Conservation (phyloP, 129 eudicot genomes). For the Tagetes erecta region DNA sequence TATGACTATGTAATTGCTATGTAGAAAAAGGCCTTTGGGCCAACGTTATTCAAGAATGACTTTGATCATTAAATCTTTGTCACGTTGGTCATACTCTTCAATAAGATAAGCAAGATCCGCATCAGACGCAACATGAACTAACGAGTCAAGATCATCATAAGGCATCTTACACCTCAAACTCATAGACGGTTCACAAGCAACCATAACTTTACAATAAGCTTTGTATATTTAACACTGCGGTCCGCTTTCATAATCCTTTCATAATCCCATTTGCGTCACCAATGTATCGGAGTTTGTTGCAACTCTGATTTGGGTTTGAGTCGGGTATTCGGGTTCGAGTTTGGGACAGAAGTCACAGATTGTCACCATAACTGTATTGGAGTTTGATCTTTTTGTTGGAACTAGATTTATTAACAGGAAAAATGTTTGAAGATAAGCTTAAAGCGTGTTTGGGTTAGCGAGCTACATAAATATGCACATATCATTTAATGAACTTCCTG, state of each 20-base stretch:
- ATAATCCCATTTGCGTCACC: background rate
- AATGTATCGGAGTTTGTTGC: background rate
- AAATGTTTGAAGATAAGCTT: too few relatives aligned
- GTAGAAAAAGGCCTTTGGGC: too few relatives aligned
- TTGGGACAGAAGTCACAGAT: too few relatives aligned
- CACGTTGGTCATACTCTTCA: background rate
- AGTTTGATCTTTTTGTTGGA: slow-evolving; percentile 12
- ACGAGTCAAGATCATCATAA: slow-evolving; percentile 1
- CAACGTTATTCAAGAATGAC: background rate
- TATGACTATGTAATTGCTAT: too few relatives aligned
- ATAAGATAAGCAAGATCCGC: background rate
- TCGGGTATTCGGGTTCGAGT: too few relatives aligned
- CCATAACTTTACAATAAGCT: background rate
- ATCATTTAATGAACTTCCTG: too few relatives aligned
- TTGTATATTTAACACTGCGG: background rate
- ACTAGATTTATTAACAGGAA: background rate
- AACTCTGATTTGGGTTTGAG: background rate
- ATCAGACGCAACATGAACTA: background rate
- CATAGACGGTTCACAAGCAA: background rate
- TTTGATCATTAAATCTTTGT: background rate
- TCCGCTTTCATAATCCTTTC: background rate
- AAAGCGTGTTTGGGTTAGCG: too few relatives aligned
- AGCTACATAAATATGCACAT: too few relatives aligned
- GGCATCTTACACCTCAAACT: slow-evolving; percentile 10
- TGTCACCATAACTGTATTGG: slow-evolving; percentile 12